phyloP scores from a whole-genome alignment of 169 alveolate genomes.

The Plasmodium coatneyi region DNA sequence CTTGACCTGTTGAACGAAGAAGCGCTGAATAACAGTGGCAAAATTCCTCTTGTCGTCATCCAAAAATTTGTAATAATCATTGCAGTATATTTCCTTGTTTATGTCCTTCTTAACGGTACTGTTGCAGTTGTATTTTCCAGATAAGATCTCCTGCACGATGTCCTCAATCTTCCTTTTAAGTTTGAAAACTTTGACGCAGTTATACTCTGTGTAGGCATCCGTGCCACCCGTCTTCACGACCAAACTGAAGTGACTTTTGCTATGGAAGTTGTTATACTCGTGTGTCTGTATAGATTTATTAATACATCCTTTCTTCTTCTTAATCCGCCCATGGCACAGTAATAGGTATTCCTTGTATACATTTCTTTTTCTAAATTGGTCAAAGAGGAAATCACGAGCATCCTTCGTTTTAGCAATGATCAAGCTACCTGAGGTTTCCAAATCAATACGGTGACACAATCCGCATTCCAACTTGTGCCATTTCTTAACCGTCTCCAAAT shows the following conservation, averaged over 20 bases:
- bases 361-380: constrained; percentile 80
- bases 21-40: constrained; percentile 12
- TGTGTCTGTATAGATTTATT: constrained; percentile 80
- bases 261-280: constrained; percentile 77
- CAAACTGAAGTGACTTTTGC: constrained; percentile 80
- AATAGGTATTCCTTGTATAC: constrained; percentile 82
- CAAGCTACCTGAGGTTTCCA: constrained; percentile 83
- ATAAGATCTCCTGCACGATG: constrained; percentile 25
- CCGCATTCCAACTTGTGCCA: constrained; percentile 86
- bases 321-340: constrained; percentile 82
- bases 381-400: constrained; percentile 81
- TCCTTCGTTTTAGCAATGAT: constrained; percentile 81
- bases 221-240: constrained; percentile 84
- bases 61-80: constrained; percentile 68
- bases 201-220: constrained; percentile 83
- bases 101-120: constrained; percentile 26
- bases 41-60: constrained; percentile 20
- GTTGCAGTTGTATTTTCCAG: constrained; percentile 58
- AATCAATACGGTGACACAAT: constrained; percentile 82
- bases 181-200: constrained; percentile 70
- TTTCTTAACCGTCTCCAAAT: constrained; percentile 78
- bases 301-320: constrained; percentile 75
- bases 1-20: not conserved
- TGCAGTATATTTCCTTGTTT: constrained; percentile 49
- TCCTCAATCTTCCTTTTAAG: constrained; percentile 72